phyloP scores from a whole-genome alignment of 345 rosid species.

The Arabis hirsuta region DNA sequence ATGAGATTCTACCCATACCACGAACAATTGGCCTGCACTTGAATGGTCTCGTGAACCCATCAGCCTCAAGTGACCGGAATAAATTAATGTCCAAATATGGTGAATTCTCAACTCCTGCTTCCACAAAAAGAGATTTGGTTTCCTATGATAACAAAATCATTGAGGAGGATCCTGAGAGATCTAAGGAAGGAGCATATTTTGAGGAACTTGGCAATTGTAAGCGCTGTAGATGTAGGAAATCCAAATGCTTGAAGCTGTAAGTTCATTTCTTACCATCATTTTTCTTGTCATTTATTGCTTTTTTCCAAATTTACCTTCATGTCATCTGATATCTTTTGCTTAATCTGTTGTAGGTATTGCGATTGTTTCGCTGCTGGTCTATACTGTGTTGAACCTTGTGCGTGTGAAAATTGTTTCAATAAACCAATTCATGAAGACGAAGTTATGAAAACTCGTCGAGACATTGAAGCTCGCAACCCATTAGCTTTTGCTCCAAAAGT shows the following conservation, averaged over 20 bases:
- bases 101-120: slow-evolving; percentile 36
- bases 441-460: slow-evolving; percentile 59
- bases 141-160: slow-evolving; percentile 37
- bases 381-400: slow-evolving; percentile 74
- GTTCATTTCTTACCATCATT: slow-evolving; percentile 40
- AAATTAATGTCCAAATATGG: slow-evolving; percentile 38
- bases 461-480: slow-evolving; percentile 71
- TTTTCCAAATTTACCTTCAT: slow-evolving; percentile 6
- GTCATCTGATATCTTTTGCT: slow-evolving; percentile 16
- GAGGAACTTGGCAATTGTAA: slow-evolving; percentile 66
- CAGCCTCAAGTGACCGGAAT: slow-evolving; percentile 42
- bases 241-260: slow-evolving; percentile 97
- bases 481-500: slow-evolving; percentile 90
- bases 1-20: slow-evolving; percentile 28
- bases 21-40: slow-evolving; percentile 62
- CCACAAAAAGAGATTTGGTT: slow-evolving; percentile 44
- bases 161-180: slow-evolving; percentile 46
- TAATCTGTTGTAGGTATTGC: slow-evolving; percentile 58
- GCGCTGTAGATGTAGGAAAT: slow-evolving; percentile 87
- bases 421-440: slow-evolving; percentile 57
- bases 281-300: slow-evolving; percentile 2
- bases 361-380: slow-evolving; percentile 89
- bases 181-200: slow-evolving; percentile 33
- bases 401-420: slow-evolving; percentile 73
- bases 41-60: slow-evolving; percentile 52